Percentiles rank a stretch among this genome's conserved stretches.
Conservation (phyloP, 2,329 filamentous ascomycete genomes). For the Xylaria digitata region DNA sequence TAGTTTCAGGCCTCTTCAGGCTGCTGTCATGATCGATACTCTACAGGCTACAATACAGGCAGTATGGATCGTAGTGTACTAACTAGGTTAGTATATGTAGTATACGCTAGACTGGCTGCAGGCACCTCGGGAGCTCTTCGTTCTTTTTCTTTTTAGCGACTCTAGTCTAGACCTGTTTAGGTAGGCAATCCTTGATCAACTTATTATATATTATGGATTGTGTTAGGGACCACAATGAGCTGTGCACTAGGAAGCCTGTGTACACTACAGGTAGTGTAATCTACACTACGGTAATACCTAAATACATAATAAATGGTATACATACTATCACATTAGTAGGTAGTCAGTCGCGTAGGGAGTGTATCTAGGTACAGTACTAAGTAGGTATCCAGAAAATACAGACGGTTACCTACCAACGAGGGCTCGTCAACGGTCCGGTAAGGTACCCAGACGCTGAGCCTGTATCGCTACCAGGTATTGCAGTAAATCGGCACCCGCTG, state of each 20-base stretch:
- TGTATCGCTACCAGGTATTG: no score
- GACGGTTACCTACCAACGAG: background rate
- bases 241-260: no score
- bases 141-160: constrained; percentile 4
- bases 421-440: no score
- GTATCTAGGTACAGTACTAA: no score
- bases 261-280: constrained; percentile 1
- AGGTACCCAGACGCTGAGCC: no score
- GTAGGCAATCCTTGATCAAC: constrained; percentile 22
- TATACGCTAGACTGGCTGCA: background rate
- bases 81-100: background rate
- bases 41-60: background rate
- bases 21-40: background rate
- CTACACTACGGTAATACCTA: no score
- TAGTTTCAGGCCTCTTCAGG: constrained; percentile 7
- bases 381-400: background rate
- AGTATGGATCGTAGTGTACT: background rate
- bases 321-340: no score
- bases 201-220: constrained; percentile 20
- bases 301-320: no score
- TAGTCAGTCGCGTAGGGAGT: no score
- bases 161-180: constrained; percentile 13
- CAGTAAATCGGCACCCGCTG: background rate
- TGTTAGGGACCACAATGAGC: constrained; percentile 2
- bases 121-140: constrained; percentile 3